These are phyloP conservation scores for Eucalyptus erythrocorys DNA, from an alignment of 345 rosid species.

Conservation along the genomic window DNA sequence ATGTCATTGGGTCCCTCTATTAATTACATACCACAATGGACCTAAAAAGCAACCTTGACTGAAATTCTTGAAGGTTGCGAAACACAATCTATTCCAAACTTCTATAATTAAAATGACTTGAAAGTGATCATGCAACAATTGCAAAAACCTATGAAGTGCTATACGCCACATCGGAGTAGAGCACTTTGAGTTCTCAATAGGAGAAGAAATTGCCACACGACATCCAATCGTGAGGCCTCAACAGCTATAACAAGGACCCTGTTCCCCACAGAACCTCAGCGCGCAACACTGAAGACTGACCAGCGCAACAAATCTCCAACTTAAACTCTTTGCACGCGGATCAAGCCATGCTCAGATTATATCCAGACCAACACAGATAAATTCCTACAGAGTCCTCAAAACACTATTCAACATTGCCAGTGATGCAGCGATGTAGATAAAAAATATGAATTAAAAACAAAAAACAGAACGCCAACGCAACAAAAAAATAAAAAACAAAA, in stretches of 20 bases:
- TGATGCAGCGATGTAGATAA: too few relatives aligned
- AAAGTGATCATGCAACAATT: background rate
- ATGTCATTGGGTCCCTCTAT: background rate
- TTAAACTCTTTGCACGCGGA: background rate
- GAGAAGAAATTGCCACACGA: background rate
- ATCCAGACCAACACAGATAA: background rate
- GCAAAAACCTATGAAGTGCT: background rate
- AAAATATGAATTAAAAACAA: too few relatives aligned
- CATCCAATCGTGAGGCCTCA: background rate
- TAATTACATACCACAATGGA: background rate
- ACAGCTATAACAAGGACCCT: background rate
- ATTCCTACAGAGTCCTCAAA: background rate
- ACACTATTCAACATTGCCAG: background rate
- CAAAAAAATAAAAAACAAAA: too few relatives aligned
- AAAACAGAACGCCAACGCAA: too few relatives aligned
- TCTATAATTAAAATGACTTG: too few relatives aligned
- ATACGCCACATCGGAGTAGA: background rate
- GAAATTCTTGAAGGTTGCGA: too few relatives aligned
- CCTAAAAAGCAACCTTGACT: too few relatives aligned
- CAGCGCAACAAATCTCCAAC: background rate
- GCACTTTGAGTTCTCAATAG: background rate
- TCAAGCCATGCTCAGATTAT: background rate
- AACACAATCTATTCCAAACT: too few relatives aligned
- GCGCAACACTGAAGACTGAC: background rate
- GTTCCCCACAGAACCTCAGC: background rate